These are phyloP conservation scores for Lumnitzera littorea DNA, from an alignment of 345 rosid species.

Conservation along the genomic window DNA sequence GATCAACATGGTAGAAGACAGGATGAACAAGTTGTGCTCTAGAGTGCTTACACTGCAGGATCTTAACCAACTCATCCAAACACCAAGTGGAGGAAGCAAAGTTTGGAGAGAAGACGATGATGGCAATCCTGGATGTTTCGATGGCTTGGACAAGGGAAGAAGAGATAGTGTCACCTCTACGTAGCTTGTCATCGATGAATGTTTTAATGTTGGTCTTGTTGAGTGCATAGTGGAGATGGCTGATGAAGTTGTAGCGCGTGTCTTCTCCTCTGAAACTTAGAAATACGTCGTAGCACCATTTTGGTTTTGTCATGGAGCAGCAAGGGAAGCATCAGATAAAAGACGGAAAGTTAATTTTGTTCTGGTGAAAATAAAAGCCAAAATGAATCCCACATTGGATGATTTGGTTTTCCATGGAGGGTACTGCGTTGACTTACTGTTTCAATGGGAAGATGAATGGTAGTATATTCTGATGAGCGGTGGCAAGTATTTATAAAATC, in stretches of 20 bases:
- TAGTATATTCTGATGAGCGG: too few species aligned
- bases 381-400: too few species aligned
- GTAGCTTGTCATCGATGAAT: slow-evolving; percentile 12
- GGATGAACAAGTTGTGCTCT: slow-evolving; percentile 13
- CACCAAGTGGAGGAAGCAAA: slow-evolving; percentile 20
- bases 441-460: too few species aligned
- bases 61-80: slow-evolving; percentile 20
- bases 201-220: not conserved
- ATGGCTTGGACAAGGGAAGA: slow-evolving; percentile 13
- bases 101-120: slow-evolving; percentile 15
- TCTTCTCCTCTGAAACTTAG: slow-evolving; percentile 24
- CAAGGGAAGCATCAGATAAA: too few species aligned
- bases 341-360: too few species aligned
- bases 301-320: too few species aligned
- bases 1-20: slow-evolving; percentile 12
- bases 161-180: slow-evolving; percentile 8
- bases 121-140: slow-evolving; percentile 14
- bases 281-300: slow-evolving; percentile 19
- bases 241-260: slow-evolving; percentile 18
- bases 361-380: too few species aligned
- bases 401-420: too few species aligned
- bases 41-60: slow-evolving; percentile 8
- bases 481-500: too few species aligned
- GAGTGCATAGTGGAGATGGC: slow-evolving; percentile 8
- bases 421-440: too few species aligned